Conservation (phyloP, 768 basidiomycete genomes). For the Trametes gibbosa region DNA sequence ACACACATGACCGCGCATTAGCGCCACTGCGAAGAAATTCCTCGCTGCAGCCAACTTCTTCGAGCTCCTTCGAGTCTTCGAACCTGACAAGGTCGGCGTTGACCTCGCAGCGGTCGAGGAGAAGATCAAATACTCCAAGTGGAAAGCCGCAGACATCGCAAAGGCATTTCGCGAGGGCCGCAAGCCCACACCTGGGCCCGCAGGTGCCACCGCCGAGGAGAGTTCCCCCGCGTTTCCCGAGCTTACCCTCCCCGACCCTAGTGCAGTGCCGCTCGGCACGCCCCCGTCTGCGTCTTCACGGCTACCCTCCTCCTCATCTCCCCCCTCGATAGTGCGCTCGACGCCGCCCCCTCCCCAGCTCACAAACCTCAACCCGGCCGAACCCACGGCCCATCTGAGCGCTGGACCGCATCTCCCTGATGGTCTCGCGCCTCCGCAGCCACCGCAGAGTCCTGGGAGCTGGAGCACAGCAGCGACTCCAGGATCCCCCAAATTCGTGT, state of each 20-base stretch:
- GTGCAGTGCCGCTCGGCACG: constrained; percentile 18
- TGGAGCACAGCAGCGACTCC: constrained; percentile 83
- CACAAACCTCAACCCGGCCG: constrained; percentile 11
- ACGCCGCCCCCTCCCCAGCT: constrained; percentile 16
- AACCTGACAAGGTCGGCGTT: constrained; percentile 40
- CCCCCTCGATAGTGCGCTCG: constrained; percentile 10
- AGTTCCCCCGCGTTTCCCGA: constrained; percentile 26
- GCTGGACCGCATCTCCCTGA: constrained; percentile 26
- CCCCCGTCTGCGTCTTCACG: constrained; percentile 27
- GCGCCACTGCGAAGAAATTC: constrained; percentile 91
- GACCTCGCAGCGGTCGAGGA: constrained; percentile 55
- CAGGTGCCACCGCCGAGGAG: constrained; percentile 56
- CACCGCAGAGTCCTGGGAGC: constrained; percentile 47
- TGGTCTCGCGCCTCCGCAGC: constrained; percentile 16
- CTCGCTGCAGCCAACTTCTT: constrained; percentile 93
- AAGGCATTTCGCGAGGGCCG: constrained; percentile 95
- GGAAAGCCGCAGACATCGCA: constrained; percentile 95
- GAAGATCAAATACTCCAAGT: constrained; percentile 92
- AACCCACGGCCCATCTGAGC: constrained; percentile 5
- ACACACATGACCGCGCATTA: constrained; percentile 27
- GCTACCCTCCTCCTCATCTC: background rate
- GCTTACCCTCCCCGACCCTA: constrained; percentile 16
- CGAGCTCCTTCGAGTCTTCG: constrained; percentile 79
- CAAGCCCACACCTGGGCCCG: constrained; percentile 76
- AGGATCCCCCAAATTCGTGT: constrained; percentile 39